phyloP scores from a whole-genome alignment of 257 asterid genomes.

The Jacaranda copaia region DNA sequence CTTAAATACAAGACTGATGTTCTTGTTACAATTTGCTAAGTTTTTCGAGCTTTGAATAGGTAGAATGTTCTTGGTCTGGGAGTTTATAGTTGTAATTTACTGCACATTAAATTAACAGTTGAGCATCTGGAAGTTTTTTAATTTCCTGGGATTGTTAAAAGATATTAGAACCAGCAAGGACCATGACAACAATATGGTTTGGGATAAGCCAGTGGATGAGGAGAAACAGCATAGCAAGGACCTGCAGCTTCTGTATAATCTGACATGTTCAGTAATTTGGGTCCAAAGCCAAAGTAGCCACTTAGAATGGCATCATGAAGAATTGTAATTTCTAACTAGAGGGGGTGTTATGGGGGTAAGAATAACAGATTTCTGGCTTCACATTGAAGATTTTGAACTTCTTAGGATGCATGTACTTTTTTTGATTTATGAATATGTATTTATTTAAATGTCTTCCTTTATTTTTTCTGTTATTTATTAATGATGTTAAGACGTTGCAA shows the following conservation, averaged over 20 bases:
- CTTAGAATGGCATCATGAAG: slow-evolving; percentile 7
- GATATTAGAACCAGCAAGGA: slow-evolving; percentile 13
- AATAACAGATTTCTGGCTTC: slow-evolving; percentile 11
- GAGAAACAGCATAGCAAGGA: background rate
- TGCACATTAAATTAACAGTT: background rate
- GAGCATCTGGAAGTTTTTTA: background rate
- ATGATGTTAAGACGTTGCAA: slow-evolving; percentile 27
- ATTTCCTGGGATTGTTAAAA: background rate
- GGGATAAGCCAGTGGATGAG: background rate
- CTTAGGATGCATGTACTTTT: slow-evolving; percentile 9
- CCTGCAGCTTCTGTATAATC: background rate
- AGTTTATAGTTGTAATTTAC: background rate
- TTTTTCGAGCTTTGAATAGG: background rate
- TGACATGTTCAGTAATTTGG: background rate
- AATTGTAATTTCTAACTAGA: background rate
- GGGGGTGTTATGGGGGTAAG: slow-evolving; percentile 20
- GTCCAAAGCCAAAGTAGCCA: background rate
- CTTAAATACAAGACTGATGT: background rate
- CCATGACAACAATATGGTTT: background rate
- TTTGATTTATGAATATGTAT: background rate
- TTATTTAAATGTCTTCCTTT: slow-evolving; percentile 15
- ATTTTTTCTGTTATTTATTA: slow-evolving; percentile 1
- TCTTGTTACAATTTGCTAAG: background rate
- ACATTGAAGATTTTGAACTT: slow-evolving; percentile 7
- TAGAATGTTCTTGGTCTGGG: background rate